Base-by-base conservation (phyloP, 176 grass and related monocot genomes). In the Aegilops umbellulata region DNA sequence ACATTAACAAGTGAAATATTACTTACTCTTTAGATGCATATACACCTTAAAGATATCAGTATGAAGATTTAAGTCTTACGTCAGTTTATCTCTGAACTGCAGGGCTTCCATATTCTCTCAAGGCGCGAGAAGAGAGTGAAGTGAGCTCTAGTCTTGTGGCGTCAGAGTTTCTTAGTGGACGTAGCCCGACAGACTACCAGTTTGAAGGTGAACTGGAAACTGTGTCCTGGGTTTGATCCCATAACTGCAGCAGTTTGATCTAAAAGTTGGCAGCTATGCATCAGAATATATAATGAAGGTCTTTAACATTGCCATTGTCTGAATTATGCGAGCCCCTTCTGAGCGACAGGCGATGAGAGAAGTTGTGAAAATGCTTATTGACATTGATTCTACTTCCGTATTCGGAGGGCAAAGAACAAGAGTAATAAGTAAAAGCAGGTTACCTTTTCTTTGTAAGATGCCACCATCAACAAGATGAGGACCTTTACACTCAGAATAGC, bases 361-460 rank as follows among this genome's bases (percentile, higher is more conserved):
- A 86, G 94, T 98, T 6, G 86, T 90, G 57, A 94, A 92, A 78
- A 91, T 90, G 94, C 97, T 98, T 47, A 80, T 90, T 15, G 72
- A 96, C 80, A 88, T 84, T 31, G 68, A 82, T 90, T 77, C 86
- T 85, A 64, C 57, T 62, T 82, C 15, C 4, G 17, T 41, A 55
- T 36, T 65, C 22, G 69, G 71, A 85, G 60, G 32, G 61, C 55
- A 80, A 90, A 81, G 30, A 84, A 53, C 26, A 69, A 58, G 78
- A 80, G 79, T 80, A 87, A 90, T 35, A 83, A 84, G 27, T 65
- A 69, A 77, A 16, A 73, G 15, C 12, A 51, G 20, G 11, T 2
- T 4, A 0, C 30, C 25, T 41, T 82, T 60, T 87, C 69, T 76
- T 84, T 30, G 34, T 62, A 87, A 51, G 16, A 83, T 84, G 32